Evolutionary conservation across 768 basidiomycete species (phyloP).

Genomic region (Serendipita sp.): DNA sequence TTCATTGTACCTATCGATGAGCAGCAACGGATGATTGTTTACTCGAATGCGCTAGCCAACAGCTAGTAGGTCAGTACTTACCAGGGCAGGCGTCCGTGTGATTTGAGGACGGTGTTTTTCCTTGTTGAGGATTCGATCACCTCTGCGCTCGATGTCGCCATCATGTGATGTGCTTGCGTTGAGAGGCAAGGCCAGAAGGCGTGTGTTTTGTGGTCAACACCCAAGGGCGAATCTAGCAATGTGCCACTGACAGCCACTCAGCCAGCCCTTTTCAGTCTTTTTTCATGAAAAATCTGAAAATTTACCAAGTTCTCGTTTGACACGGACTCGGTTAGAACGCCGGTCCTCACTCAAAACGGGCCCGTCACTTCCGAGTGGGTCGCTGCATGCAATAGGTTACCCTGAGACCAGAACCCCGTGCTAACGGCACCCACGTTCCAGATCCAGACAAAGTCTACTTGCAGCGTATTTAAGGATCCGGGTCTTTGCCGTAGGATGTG

Average conservation of each 20-base stretch:
- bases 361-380: not conserved
- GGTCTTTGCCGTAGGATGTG: not conserved
- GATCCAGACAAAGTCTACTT: not conserved
- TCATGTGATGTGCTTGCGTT: not conserved
- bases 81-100: constrained; percentile 80
- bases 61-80: too few relatives aligned
- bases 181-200: not conserved
- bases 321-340: not conserved
- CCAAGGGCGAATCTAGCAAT: too few relatives aligned
- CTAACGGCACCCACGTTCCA: not conserved
- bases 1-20: constrained; percentile 49
- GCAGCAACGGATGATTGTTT: not conserved
- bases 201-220: not conserved
- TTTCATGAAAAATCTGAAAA: too few relatives aligned
- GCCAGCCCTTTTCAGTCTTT: too few relatives aligned
- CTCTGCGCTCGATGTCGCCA: not conserved
- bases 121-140: constrained; percentile 17
- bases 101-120: constrained; percentile 66
- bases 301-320: too few relatives aligned
- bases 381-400: not conserved
- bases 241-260: too few relatives aligned
- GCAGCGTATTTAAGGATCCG: not conserved
- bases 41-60: too few relatives aligned
- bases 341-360: not conserved
- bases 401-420: not conserved